Evolutionary conservation across 805 yeast genomes (phyloP).

Genomic region (Sungouiozyma intestinalis): DNA sequence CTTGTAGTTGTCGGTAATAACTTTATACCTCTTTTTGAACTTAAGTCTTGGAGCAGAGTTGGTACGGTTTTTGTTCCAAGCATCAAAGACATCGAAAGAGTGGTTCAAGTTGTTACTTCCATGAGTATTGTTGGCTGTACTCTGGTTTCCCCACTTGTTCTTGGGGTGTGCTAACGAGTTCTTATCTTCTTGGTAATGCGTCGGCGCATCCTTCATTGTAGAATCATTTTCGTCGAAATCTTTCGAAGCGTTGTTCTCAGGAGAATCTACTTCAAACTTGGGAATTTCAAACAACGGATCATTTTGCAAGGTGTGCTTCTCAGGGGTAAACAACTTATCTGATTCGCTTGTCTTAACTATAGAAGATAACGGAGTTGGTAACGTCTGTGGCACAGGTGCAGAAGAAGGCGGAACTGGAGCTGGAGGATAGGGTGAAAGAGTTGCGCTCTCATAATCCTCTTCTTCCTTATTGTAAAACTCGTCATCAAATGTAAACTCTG

Average conservation of each 20-base stretch:
- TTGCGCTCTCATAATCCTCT: conserved; percentile 4
- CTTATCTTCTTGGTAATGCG: background rate
- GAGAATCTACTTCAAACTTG: background rate
- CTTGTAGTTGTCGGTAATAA: background rate
- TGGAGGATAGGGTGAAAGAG: conserved; percentile 2
- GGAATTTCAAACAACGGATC: background rate
- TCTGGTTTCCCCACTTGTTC: background rate
- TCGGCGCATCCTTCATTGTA: background rate
- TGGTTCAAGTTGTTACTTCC: background rate
- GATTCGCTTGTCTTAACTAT: background rate
- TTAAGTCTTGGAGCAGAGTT: background rate
- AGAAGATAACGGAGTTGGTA: conserved; percentile 24
- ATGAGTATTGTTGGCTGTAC: background rate
- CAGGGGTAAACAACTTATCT: background rate
- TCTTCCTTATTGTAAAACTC: conserved; percentile 41
- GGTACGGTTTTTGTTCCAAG: background rate
- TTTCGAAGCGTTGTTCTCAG: background rate
- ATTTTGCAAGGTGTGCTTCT: background rate
- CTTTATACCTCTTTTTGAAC: background rate
- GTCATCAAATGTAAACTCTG: conserved; percentile 75
- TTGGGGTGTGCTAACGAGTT: background rate
- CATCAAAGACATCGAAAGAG: background rate
- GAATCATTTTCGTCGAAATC: background rate
- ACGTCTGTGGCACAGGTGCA: conserved; percentile 18
- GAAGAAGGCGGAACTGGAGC: conserved; percentile 24